Evolutionary conservation across 1,139 yeast species (phyloP).

Genomic region (Candida pseudocylindracea): DNA sequence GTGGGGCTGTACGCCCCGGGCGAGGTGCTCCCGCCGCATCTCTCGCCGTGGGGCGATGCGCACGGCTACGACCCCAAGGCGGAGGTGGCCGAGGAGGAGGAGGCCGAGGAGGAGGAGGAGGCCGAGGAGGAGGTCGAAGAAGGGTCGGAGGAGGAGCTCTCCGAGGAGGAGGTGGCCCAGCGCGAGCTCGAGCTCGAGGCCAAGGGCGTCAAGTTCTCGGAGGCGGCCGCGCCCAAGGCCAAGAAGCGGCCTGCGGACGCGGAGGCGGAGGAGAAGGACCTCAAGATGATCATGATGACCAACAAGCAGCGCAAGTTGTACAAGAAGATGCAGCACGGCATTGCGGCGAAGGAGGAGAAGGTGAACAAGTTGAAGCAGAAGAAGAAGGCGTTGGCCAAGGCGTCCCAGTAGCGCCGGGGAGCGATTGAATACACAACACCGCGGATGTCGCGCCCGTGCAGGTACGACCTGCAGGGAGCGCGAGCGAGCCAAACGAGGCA

Average conservation of each 20-base stretch:
- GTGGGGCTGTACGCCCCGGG: slow-evolving; percentile 83
- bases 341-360: slow-evolving; percentile 66
- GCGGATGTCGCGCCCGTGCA: too few relatives aligned
- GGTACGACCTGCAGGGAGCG: too few relatives aligned
- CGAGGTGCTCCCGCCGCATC: slow-evolving; percentile 85
- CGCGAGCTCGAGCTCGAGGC: slow-evolving; percentile 84
- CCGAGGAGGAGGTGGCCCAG: slow-evolving; percentile 45
- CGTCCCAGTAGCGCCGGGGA: slow-evolving; percentile 15
- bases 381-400: slow-evolving; percentile 27
- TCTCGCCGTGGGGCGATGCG: slow-evolving; percentile 98
- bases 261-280: slow-evolving; percentile 57
- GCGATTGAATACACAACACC: too few relatives aligned
- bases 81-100: slow-evolving; percentile 7
- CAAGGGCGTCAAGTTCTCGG: slow-evolving; percentile 60
- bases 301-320: slow-evolving; percentile 89
- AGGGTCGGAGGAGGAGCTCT: slow-evolving; percentile 25
- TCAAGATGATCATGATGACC: slow-evolving; percentile 91
- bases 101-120: slow-evolving; percentile 12
- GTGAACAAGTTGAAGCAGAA: slow-evolving; percentile 63
- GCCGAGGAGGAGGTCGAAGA: slow-evolving; percentile 11
- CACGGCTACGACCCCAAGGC: slow-evolving; percentile 75
- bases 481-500: too few relatives aligned
- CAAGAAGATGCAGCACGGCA: slow-evolving; percentile 88
- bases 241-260: slow-evolving; percentile 11
- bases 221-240: slow-evolving; percentile 14